Conservation (phyloP, 352 stramenopile genomes). For the Aphanomyces euteiches region DNA sequence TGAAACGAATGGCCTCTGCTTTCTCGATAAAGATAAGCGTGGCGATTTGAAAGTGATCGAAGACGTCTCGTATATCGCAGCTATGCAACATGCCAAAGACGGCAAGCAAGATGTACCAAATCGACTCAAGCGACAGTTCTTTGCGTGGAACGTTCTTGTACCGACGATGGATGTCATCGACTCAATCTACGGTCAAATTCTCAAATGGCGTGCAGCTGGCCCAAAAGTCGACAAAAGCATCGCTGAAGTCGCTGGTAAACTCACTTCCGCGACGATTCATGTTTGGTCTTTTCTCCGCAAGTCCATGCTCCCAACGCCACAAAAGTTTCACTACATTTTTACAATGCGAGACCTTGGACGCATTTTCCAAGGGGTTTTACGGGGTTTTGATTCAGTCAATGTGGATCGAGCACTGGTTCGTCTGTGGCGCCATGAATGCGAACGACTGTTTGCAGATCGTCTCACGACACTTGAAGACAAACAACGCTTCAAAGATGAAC, state of each 20-base stretch:
- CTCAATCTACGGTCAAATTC: constrained; percentile 84
- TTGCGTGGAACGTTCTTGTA: constrained; percentile 79
- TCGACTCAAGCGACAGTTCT: constrained; percentile 87
- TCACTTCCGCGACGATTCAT: constrained; percentile 54
- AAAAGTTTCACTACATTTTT: constrained; percentile 84
- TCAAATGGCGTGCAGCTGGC: constrained; percentile 48
- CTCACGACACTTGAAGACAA: constrained; percentile 76
- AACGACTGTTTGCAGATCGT: constrained; percentile 76
- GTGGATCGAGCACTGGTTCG: constrained; percentile 49
- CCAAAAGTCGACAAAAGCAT: constrained; percentile 38
- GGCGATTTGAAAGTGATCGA: constrained; percentile 76
- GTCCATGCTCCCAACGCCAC: constrained; percentile 62
- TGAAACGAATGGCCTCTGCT: constrained; percentile 62
- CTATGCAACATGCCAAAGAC: constrained; percentile 53
- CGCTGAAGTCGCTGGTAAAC: constrained; percentile 42
- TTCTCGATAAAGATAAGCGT: constrained; percentile 81
- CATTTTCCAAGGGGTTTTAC: constrained; percentile 78
- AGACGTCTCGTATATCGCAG: constrained; percentile 58
- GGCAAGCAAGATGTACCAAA: constrained; percentile 86
- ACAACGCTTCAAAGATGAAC: constrained; percentile 53
- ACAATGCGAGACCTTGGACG: constrained; percentile 69
- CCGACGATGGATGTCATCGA: constrained; percentile 74
- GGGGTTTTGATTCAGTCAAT: constrained; percentile 46
- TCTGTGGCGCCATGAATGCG: constrained; percentile 83
- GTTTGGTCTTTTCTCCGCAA: constrained; percentile 66